These are phyloP conservation scores for Tetrahymena thermophila DNA, from an alignment of 73 alveolate genomes.

Conservation along the genomic window DNA sequence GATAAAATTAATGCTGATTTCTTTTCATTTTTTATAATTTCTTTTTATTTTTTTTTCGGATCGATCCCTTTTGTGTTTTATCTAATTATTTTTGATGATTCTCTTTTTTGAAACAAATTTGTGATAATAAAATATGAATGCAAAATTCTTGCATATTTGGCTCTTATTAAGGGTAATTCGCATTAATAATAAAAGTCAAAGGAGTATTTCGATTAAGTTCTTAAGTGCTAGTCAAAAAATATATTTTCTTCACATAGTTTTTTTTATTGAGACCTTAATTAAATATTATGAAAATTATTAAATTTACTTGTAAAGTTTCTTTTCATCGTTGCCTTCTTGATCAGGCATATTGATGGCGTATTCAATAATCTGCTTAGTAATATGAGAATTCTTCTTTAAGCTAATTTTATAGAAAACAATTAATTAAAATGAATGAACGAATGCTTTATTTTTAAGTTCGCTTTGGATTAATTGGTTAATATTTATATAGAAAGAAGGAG, in stretches of 20 bases:
- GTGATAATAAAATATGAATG: too few relatives aligned
- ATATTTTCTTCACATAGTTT: neutral
- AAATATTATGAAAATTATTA: neutral
- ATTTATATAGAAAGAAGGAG: neutral
- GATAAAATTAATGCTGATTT: neutral
- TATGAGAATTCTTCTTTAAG: neutral
- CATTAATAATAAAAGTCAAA: neutral
- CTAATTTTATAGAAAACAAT: neutral
- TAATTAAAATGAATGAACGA: too few relatives aligned
- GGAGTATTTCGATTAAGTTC: too few relatives aligned
- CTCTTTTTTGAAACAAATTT: too few relatives aligned
- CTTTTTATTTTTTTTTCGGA: too few relatives aligned
- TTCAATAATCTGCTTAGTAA: neutral
- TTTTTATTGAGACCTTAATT: neutral
- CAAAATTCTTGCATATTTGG: too few relatives aligned
- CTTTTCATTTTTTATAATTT: neutral
- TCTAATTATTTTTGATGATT: too few relatives aligned
- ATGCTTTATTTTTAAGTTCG: neutral
- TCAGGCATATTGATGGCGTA: neutral
- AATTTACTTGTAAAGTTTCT: neutral
- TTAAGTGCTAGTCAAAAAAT: neutral
- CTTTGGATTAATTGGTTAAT: neutral
- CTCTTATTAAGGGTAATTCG: neutral
- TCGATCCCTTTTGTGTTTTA: too few relatives aligned
- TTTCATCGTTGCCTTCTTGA: neutral